phyloP scores from a whole-genome alignment of 2,329 filamentous ascomycete species.

The Trichophyton simii region DNA sequence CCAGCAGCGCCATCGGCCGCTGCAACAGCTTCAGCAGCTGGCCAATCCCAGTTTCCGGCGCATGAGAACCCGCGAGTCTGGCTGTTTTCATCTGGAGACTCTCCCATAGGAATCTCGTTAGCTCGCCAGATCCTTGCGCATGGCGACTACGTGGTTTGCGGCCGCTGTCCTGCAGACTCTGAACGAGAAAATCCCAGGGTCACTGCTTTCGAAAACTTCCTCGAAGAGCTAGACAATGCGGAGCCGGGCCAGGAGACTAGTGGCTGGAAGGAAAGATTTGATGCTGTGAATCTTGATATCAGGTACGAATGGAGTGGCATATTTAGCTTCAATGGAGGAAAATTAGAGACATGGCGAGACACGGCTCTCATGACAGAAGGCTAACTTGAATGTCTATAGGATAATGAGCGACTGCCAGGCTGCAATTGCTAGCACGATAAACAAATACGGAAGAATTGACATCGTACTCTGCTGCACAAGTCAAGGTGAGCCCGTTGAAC shows the following conservation, averaged over 20 bases:
- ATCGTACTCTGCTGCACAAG: constrained; percentile 82
- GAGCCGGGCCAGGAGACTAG: constrained; percentile 35
- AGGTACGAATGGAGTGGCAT: constrained; percentile 26
- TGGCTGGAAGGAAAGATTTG: constrained; percentile 69
- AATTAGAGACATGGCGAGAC: too few species aligned
- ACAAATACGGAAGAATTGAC: constrained; percentile 75
- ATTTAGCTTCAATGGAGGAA: not conserved
- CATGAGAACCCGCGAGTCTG: constrained; percentile 68
- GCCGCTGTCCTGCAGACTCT: constrained; percentile 65
- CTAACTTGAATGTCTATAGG: constrained; percentile 22
- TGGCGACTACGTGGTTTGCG: constrained; percentile 80
- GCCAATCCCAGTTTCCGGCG: constrained; percentile 40
- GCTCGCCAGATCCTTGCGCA: constrained; percentile 73
- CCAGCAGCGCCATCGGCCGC: too few species aligned
- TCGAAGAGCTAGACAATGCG: constrained; percentile 51
- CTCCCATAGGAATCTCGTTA: constrained; percentile 70
- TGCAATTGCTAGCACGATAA: constrained; percentile 73
- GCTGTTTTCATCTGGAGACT: constrained; percentile 80
- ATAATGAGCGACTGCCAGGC: constrained; percentile 63
- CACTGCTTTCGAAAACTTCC: constrained; percentile 66
- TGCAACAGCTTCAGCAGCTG: constrained; percentile 16
- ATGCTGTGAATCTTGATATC: constrained; percentile 47
- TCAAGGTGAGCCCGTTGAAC: constrained; percentile 46
- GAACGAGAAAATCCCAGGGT: constrained; percentile 60
- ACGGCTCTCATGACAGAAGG: not conserved